Evolutionary conservation across 1,284 basidiomycete genomes (phyloP), one percentile per base, ranked within the genome.

Genomic region (Ustilago xerochloae): DNA sequence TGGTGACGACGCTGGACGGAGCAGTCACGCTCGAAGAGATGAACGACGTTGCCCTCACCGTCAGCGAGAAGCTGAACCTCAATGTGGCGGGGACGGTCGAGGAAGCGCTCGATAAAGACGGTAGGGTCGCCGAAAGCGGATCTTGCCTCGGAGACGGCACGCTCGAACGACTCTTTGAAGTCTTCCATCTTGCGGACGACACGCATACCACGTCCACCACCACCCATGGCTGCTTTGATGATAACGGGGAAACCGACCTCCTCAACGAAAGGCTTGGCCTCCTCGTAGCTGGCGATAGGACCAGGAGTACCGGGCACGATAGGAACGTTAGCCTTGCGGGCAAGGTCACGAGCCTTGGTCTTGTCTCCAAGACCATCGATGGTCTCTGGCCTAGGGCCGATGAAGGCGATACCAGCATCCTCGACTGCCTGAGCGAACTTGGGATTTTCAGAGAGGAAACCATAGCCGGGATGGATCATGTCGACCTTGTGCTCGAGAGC

Each of bases 91-190:
- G 97, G 97, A 78, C 93, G 91, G 30, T 95, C 94, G 38, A 97
- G 97, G 70, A 99, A 91, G 87, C 99, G 99, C 97, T 99, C 99
- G 87, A 99, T 93, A 86, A 99, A 99, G 81, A 99, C 95, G 63
- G 97, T 97, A 3, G 97, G 99, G 55, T 97, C 96, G 93, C 84
- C 28, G 78, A 99, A 99, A 30, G 97, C 94, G 50, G 93, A 90
- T 86, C 91, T 96, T 75, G 97, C 96, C 87, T 99, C 97, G 79
- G 90, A 91, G 74, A 94, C 93, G 10, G 97, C 97, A 74, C 94
- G 92, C 84, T 94, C 90, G 85, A 99, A 99, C 6, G 92, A 88
- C 77, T 90, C 88, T 86, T 95, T 94, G 88, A 99, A 99, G 59
- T 90, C 92, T 49, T 91, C 91, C 85, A 93, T 90, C 82, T 94